Percentiles rank a stretch among this genome's conserved stretches.
These are phyloP conservation scores for Neurospora sp. DNA, from an alignment of 495 filamentous ascomycete species.

Conservation along the genomic window DNA sequence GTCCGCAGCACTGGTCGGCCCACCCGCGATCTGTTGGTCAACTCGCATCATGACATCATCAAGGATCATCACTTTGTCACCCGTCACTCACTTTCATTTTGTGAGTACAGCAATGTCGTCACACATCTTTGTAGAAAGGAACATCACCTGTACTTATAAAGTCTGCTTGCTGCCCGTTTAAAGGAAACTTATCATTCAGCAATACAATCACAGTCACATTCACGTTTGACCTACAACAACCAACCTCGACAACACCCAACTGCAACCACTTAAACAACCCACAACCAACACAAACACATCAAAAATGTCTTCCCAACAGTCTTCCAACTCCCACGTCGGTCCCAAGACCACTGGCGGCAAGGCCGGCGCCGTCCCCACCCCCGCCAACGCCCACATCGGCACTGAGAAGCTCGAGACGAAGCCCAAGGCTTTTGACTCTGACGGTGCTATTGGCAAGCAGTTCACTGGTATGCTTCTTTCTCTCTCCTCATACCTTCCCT, in stretches of 20 bases:
- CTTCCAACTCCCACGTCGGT: constrained; percentile 9
- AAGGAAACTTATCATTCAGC: neutral
- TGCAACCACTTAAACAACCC: too few relatives aligned
- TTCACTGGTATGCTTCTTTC: constrained; percentile 19
- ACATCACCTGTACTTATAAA: neutral
- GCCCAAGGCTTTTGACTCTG: constrained; percentile 24
- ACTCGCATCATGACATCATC: constrained; percentile 10
- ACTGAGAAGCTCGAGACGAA: neutral
- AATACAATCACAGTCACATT: neutral
- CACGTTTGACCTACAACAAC: neutral
- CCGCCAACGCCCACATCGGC: constrained; percentile 13
- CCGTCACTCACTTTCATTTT: neutral
- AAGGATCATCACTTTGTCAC: neutral
- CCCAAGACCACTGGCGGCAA: constrained; percentile 15
- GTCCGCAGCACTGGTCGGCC: neutral
- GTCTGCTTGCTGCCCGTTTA: neutral
- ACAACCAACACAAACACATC: neutral
- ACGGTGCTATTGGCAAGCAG: constrained; percentile 29
- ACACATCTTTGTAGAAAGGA: neutral
- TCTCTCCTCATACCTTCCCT: too few relatives aligned
- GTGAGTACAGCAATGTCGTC: neutral
- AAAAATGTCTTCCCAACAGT: constrained; percentile 1
- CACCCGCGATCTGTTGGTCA: neutral
- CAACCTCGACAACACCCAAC: neutral
- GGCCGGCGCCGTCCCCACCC: constrained; percentile 7